These are phyloP conservation scores for Capronia epimyces DNA, from an alignment of 2,329 filamentous ascomycete genomes.

Conservation along the genomic window DNA sequence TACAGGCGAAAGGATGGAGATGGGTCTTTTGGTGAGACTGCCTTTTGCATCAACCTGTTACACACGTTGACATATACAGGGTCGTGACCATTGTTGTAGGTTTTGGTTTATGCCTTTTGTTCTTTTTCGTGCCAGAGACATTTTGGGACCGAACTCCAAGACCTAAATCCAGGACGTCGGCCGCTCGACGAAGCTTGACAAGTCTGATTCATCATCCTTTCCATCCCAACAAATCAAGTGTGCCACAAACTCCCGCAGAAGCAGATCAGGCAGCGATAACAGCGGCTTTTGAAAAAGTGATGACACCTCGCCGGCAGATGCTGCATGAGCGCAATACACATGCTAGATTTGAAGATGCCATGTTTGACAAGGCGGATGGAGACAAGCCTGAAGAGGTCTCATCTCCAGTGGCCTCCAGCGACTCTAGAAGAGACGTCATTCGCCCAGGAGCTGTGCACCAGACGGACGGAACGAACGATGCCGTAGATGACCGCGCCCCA, in stretches of 20 bases:
- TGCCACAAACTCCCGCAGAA: not conserved
- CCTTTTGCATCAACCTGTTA: slow-evolving; percentile 25
- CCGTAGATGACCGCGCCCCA: not conserved
- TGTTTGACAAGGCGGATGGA: slow-evolving; percentile 1
- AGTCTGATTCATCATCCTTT: slow-evolving; percentile 19
- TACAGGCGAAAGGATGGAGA: slow-evolving; percentile 72
- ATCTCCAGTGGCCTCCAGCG: not conserved
- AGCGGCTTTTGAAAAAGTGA: slow-evolving; percentile 12
- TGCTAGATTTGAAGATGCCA: slow-evolving; percentile 16
- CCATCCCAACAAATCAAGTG: slow-evolving; percentile 10
- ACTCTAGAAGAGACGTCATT: not conserved
- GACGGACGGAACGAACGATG: slow-evolving; percentile 5
- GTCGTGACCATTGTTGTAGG: slow-evolving; percentile 69
- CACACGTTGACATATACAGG: slow-evolving; percentile 8
- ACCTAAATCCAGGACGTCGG: slow-evolving; percentile 38
- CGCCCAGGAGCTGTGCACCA: not conserved
- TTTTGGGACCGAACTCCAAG: slow-evolving; percentile 86
- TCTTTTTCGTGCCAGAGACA: slow-evolving; percentile 88
- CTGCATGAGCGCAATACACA: slow-evolving; percentile 20
- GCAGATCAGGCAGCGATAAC: slow-evolving; percentile 1
- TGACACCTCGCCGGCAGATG: slow-evolving; percentile 20
- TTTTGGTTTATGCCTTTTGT: slow-evolving; percentile 65
- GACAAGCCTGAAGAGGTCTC: not conserved
- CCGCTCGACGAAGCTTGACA: slow-evolving; percentile 29
- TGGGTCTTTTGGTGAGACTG: slow-evolving; percentile 67